phyloP scores from a whole-genome alignment of 805 yeast species.

The Hemisphaericaspora nanyangensis region DNA sequence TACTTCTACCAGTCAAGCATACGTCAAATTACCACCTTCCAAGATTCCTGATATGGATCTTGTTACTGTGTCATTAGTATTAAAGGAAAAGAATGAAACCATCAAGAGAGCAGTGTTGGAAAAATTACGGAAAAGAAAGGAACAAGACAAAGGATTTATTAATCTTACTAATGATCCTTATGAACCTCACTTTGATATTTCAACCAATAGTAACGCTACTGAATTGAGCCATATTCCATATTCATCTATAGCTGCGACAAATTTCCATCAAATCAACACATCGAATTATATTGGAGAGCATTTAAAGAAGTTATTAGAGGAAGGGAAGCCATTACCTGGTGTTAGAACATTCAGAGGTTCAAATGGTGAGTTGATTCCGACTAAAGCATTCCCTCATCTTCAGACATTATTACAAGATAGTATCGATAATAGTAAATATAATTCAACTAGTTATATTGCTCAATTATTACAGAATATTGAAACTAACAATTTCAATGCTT shows the following conservation, averaged over 20 bases:
- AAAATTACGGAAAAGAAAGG: conserved; percentile 68
- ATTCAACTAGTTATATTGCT: conserved; percentile 32
- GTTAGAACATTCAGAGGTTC: conserved; percentile 45
- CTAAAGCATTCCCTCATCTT: conserved; percentile 46
- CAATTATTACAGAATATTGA: conserved; percentile 38
- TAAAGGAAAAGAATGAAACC: conserved; percentile 70
- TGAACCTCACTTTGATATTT: conserved; percentile 74
- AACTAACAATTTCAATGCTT: conserved; percentile 36
- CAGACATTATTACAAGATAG: conserved; percentile 35
- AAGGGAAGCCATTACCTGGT: conserved; percentile 45
- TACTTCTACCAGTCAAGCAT: conserved; percentile 55
- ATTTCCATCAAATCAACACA: conserved; percentile 61
- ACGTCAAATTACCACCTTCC: conserved; percentile 83
- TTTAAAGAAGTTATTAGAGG: conserved; percentile 40
- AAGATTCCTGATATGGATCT: conserved; percentile 91
- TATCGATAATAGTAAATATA: conserved; percentile 16
- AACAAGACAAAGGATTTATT: conserved; percentile 70
- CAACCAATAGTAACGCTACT: conserved; percentile 40
- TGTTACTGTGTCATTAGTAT: conserved; percentile 72
- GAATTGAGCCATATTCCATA: conserved; percentile 70
- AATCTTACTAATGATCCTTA: conserved; percentile 85
- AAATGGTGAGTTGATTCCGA: conserved; percentile 47
- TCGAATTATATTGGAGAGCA: conserved; percentile 48
- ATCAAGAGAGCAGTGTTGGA: conserved; percentile 83
- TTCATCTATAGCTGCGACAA: conserved; percentile 68